Conservation (phyloP, 768 basidiomycete genomes). For the Lepiota venenata region DNA sequence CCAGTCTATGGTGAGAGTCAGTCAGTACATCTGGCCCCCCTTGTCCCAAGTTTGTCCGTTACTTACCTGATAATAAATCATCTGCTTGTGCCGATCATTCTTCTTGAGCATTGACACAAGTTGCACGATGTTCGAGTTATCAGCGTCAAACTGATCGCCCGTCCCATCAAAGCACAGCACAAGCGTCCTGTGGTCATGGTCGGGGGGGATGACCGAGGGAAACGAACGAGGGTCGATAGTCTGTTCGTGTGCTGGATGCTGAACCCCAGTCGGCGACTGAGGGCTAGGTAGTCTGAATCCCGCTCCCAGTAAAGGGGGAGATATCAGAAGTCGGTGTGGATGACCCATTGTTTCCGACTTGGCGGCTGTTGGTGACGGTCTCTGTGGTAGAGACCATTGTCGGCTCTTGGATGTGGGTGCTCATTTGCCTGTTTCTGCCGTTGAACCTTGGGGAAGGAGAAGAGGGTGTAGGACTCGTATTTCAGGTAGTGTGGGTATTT, state of each 20-base stretch:
- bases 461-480: too few species aligned
- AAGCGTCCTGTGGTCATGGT: conserved; percentile 37
- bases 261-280: neutral
- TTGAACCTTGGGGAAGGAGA: neutral
- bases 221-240: conserved; percentile 18
- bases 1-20: conserved; percentile 34
- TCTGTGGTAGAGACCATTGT: conserved; percentile 17
- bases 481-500: too few species aligned
- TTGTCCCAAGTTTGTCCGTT: neutral
- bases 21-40: neutral
- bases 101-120: conserved; percentile 50
- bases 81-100: conserved; percentile 46
- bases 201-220: conserved; percentile 37
- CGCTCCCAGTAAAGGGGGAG: conserved; percentile 7
- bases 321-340: conserved; percentile 1
- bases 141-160: conserved; percentile 46
- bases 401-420: conserved; percentile 16
- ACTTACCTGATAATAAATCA: conserved; percentile 55
- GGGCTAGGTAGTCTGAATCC: conserved; percentile 6
- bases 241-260: conserved; percentile 11
- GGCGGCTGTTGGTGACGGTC: conserved; percentile 14
- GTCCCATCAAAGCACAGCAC: conserved; percentile 59
- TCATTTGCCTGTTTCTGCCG: neutral
- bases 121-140: conserved; percentile 55
- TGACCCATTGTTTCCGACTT: neutral